Base-by-base conservation (phyloP, 2,329 filamentous ascomycete species). In the Diaporthe sp. region DNA sequence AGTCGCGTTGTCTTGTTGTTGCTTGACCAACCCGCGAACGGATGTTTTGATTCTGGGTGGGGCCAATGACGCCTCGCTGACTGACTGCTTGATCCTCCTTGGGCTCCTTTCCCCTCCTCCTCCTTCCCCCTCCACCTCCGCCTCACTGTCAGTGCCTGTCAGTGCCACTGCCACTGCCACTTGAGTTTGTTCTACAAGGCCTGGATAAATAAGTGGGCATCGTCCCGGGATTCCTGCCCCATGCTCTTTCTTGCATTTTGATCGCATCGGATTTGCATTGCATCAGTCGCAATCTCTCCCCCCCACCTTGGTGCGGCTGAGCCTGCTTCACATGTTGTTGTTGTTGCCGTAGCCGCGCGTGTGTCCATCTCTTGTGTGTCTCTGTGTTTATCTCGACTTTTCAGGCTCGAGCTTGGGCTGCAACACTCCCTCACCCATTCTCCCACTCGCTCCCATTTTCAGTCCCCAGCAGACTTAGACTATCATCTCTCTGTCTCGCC, bases 11-110 rank as follows among this genome's bases (percentile, higher is more conserved):
- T 46, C 61, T 58, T 34, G 73, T 76, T 76, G 79, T 80, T 80
- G 79, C 79, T 77, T 78, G 72, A 75, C 74, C 79, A 80, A 80
- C 79, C 65, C 51, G 49, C 37, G 67, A 57, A 46, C 44, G 42
- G 44, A 39, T 71, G 55, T 39, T 61, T 49, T 61, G 67, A 67
- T 75, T 72, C 55, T 51, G 25, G 61, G 62, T 70, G 73, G 72
- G 71, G 72, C 74, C 70, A 72, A 72, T 74, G 77, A 74, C 76
- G 67, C 75, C 70, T 49, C 57, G 57, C 12, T 68, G 59, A 68
- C 51, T 51, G 25, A 62, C 61, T 51, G 55, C 55, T 46, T 28
- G 34, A 42, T 55, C 46, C 49, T 42, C 25, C 39, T 9, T 44
- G 28, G 37, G 69, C 22, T 34, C 7, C 31, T 37, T 17, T 34